Base-by-base conservation (phyloP, 1,284 basidiomycete species). In the Leccinum glutinopallens region DNA sequence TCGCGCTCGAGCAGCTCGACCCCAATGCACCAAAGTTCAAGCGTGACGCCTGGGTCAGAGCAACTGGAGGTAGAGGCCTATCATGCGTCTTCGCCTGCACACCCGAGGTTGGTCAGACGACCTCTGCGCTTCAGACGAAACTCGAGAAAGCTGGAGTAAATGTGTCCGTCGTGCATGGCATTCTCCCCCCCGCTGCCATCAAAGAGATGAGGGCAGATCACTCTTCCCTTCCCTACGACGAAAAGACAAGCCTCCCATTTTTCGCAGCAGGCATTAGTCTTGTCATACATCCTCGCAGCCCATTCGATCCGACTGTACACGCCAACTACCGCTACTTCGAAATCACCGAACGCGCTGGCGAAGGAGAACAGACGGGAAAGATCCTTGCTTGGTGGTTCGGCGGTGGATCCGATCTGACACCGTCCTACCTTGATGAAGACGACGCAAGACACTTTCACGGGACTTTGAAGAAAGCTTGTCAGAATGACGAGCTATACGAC, bases 271-370 rank as follows among this genome's bases (percentile, higher is more conserved):
- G 97, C 0, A 83, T 99, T 70, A 93, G 89, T 66, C 85, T 98
- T 70, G 95, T 99, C 69, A 86, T 98, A 32, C 97, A 99, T 78
- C 96, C 97, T 0, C 85, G 88, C 66, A 97, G 96, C 79, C 97
- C 97, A 0, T 87, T 92, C 71, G 88, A 90, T 15, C 93, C 94
- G 2, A 97, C 96, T n/a, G 90, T 93, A 7, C 97, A 99, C 78
- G 89, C 94, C 69, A 99, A 99, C 79, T 98, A 97, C 75, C 92
- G 97, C 62, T 99, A 98, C 80, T 99, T 99, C 77, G 97, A 98
- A 79, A 85, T 95, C 69, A 88, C 87, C 15, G 86, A 91, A 68
- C 80, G 81, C 46, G 72, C 66, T 2, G 70, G 62, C 9, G 74
- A 77, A 37, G 78, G 76, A 49, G 70, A 76, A 41, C 70, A 76